A percentile compares a stretch with the other conserved stretches of the same genome.
These are phyloP conservation scores for Teratosphaeria gauchensis DNA, from an alignment of 2,329 filamentous ascomycete genomes.

Conservation along the genomic window DNA sequence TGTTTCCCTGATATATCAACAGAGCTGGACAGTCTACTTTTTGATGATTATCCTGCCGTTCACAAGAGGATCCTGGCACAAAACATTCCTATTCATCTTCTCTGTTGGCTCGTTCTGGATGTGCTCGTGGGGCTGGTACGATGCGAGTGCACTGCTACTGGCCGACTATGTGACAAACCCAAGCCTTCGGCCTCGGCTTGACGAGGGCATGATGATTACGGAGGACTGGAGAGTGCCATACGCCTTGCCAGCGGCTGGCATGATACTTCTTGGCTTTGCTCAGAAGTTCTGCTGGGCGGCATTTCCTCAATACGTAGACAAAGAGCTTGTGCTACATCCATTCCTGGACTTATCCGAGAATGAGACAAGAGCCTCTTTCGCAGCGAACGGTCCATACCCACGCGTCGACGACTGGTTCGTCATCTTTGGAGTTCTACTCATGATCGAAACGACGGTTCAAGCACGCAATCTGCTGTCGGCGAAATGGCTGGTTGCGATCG, in stretches of 20 bases:
- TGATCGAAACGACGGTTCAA: conserved; percentile 11
- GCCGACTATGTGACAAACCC: conserved; percentile 16
- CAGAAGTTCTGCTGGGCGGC: conserved; percentile 20
- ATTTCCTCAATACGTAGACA: conserved; percentile 16
- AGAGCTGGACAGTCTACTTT: conserved; percentile 36
- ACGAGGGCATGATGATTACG: conserved; percentile 12
- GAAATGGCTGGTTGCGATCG: conserved; percentile 15
- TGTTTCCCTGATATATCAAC: conserved; percentile 35
- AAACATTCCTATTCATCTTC: conserved; percentile 23
- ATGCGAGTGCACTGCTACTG: conserved; percentile 17
- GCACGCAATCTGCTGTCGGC: conserved; percentile 14
- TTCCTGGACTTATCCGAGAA: conserved; percentile 17
- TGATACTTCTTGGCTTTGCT: conserved; percentile 11
- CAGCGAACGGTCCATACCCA: conserved; percentile 15
- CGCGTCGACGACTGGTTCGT: conserved; percentile 22
- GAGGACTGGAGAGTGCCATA: conserved; percentile 14
- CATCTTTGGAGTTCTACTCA: conserved; percentile 17
- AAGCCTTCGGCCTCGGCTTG: conserved; percentile 10
- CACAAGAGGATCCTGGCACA: conserved; percentile 33
- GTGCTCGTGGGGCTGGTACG: conserved; percentile 23
- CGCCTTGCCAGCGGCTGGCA: conserved; percentile 5
- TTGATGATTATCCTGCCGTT: conserved; percentile 39
- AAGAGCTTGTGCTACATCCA: conserved; percentile 18
- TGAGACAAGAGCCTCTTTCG: conserved; percentile 7
- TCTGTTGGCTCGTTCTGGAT: conserved; percentile 23